These are phyloP conservation scores for Cerrena zonata DNA, from an alignment of 1,284 basidiomycete genomes.

Conservation along the genomic window DNA sequence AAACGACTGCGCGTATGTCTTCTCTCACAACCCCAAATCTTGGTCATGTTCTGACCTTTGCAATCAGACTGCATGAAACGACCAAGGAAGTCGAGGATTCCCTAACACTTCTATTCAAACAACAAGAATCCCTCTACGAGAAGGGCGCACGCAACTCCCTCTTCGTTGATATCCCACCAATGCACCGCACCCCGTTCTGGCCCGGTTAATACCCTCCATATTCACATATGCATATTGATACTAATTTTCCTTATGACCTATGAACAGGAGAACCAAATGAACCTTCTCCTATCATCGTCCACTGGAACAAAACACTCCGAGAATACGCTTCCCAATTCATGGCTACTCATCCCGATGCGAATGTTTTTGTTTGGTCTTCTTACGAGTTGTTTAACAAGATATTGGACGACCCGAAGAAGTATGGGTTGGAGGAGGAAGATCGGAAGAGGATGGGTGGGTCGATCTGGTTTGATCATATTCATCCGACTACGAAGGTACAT, in stretches of 20 bases:
- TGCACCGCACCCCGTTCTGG: slow-evolving; percentile 44
- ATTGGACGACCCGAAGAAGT: slow-evolving; percentile 37
- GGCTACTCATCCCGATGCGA: slow-evolving; percentile 35
- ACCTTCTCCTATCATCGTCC: too few species aligned
- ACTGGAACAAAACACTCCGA: slow-evolving; percentile 43
- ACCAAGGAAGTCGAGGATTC: slow-evolving; percentile 15
- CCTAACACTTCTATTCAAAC: slow-evolving; percentile 31
- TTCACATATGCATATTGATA: too few species aligned
- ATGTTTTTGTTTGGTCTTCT: slow-evolving; percentile 46
- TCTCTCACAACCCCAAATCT: neutral
- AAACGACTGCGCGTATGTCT: slow-evolving; percentile 52
- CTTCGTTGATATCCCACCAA: slow-evolving; percentile 58
- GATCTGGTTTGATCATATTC: slow-evolving; percentile 46
- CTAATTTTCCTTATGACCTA: too few species aligned
- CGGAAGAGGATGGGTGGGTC: slow-evolving; percentile 27
- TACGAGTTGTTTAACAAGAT: slow-evolving; percentile 41
- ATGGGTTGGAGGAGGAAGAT: slow-evolving; percentile 37
- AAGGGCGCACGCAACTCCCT: slow-evolving; percentile 56
- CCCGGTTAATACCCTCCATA: too few species aligned
- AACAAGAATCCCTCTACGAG: slow-evolving; percentile 44
- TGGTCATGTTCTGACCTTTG: too few species aligned
- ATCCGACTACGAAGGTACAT: slow-evolving; percentile 26
- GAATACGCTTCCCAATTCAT: slow-evolving; percentile 33
- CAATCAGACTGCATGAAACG: slow-evolving; percentile 4
- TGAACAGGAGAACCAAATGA: too few species aligned